These are phyloP conservation scores for Xylariaceae sp. DNA, from an alignment of 2,329 filamentous ascomycete species.

Conservation along the genomic window DNA sequence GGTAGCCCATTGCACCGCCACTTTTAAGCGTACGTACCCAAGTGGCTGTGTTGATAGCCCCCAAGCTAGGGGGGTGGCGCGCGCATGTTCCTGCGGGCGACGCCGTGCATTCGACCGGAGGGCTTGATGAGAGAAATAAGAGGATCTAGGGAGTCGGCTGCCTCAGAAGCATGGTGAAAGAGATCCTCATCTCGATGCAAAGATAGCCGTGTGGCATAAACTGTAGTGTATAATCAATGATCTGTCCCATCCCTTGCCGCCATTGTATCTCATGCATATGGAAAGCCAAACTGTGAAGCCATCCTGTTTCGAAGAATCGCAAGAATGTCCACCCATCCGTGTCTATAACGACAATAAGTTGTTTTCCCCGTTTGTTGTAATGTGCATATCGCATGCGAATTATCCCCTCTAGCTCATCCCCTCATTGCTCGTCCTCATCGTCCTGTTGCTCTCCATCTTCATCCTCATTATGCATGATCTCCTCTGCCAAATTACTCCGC, in stretches of 20 bases:
- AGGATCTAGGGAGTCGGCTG: too few relatives aligned
- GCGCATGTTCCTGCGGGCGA: too few relatives aligned
- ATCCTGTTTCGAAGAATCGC: not conserved
- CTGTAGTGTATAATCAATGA: not conserved
- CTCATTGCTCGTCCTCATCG: constrained; percentile 26
- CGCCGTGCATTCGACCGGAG: too few relatives aligned
- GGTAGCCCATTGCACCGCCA: not conserved
- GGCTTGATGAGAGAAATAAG: too few relatives aligned
- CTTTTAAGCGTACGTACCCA: not conserved
- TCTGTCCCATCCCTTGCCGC: not conserved
- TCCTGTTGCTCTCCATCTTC: constrained; percentile 29
- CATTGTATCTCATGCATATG: not conserved
- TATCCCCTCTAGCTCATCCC: not conserved
- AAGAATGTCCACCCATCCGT: not conserved
- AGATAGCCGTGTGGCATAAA: not conserved
- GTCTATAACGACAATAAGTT: not conserved
- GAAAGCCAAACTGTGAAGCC: not conserved
- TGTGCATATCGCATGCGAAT: not conserved
- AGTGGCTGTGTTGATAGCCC: not conserved
- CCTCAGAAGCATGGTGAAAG: not conserved
- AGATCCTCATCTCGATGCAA: not conserved
- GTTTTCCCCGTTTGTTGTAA: not conserved
- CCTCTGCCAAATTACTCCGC: constrained; percentile 34
- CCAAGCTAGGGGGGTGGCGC: not conserved
- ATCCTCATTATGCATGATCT: constrained; percentile 31